Evolutionary conservation across 2,329 filamentous ascomycete genomes (phyloP), one percentile per base, ranked within the genome.

Genomic region (Colletotrichum spaethianum): DNA sequence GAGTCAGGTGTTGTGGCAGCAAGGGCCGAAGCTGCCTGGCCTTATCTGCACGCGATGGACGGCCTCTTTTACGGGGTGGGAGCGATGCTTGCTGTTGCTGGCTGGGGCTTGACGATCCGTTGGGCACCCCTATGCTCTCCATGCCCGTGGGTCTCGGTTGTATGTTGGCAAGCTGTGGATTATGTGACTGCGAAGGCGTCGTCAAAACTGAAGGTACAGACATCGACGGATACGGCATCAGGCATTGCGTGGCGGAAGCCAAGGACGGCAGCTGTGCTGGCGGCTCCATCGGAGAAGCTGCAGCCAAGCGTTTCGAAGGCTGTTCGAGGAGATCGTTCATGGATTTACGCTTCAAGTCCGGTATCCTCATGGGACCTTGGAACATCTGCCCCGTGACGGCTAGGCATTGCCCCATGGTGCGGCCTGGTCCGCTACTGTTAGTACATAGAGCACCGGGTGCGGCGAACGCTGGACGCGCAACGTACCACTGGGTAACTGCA

Each of bases 401-500:
- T 66, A 86, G 78, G 74, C 85, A 87, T 75, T 87, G 84, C 42
- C 81, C 81, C 80, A 87, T 82, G 74, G 83, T 86, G 64, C 86
- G 85, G 42, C 86, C 86, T 87, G 67, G 36, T 9, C 28, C 48
- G 5, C 20, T 18, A 44, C n/a, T 36, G n/a, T 73, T 26, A 73
- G 67, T 23, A 56, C 14, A 31, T 18, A 50, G 60, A 66, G 60
- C 67, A 74, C 68, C 33, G 50, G 16, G 31, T 20, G 36, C 18
- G 5, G 18, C 20, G 8, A 23, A 40, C 8, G 42, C 20, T 16
- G 26, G 8, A 23, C 38, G 8, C n/a, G n/a, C 55, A 40, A 77
- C 81, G 72, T 82, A 87, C 86, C 85, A 67, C 77, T 75, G 14
- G 86, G 86, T 48, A 87, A 80, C 74, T 87, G 85, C 82, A 87